Conservation (phyloP, 192 early-diverging fungal species). For the Pilaira anomala region DNA sequence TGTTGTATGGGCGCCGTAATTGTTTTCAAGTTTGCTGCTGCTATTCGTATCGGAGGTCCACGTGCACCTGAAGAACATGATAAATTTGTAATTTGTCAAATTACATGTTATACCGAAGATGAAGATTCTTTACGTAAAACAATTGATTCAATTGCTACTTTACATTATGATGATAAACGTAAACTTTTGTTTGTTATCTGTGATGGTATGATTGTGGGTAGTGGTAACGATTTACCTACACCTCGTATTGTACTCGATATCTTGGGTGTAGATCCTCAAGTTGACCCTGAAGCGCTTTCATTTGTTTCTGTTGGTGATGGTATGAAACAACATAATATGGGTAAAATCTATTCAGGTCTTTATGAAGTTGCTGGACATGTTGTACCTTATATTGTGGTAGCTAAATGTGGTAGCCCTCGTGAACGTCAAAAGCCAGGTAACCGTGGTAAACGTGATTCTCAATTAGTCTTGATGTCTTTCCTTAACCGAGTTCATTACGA, state of each 20-base stretch:
- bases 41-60: conserved; percentile 66
- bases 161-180: conserved; percentile 85
- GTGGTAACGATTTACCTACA: conserved; percentile 93
- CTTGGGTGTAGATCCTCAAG: conserved; percentile 76
- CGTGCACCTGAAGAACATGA: conserved; percentile 85
- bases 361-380: conserved; percentile 89
- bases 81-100: conserved; percentile 94
- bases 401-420: conserved; percentile 85
- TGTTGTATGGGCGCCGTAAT: conserved; percentile 70
- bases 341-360: conserved; percentile 93
- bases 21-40: conserved; percentile 74
- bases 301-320: conserved; percentile 93
- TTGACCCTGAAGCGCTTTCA: conserved; percentile 73
- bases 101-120: conserved; percentile 96
- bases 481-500: conserved; percentile 95
- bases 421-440: conserved; percentile 91
- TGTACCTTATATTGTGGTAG: conserved; percentile 93
- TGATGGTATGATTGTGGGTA: conserved; percentile 94
- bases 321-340: conserved; percentile 89
- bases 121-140: conserved; percentile 80
- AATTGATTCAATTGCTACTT: conserved; percentile 74
- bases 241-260: conserved; percentile 92
- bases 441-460: conserved; percentile 98
- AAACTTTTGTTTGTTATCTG: conserved; percentile 87
- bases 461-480: conserved; percentile 97